Evolutionary conservation across 2,329 filamentous ascomycete genomes (phyloP).

Genomic region (Botrytis fragariae): DNA sequence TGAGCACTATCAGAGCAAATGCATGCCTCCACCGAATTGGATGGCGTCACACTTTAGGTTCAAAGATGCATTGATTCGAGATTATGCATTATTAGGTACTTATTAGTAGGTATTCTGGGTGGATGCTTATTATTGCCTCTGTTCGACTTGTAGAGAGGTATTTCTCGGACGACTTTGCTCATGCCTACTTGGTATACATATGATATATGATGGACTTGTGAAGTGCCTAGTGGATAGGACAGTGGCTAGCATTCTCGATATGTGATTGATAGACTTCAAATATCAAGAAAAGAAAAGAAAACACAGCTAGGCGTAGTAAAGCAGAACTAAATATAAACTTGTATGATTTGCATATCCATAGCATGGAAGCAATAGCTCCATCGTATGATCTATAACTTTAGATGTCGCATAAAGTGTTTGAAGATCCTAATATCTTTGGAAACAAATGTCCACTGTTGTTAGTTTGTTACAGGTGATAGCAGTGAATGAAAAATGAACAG

Average conservation of each 20-base stretch:
- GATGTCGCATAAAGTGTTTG: constrained; percentile 9
- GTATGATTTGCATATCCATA: neutral
- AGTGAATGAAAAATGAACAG: neutral
- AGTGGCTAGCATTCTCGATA: neutral
- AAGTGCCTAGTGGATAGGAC: no score
- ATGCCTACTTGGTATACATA: neutral
- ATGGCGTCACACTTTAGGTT: neutral
- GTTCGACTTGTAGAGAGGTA: neutral
- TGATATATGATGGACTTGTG: neutral
- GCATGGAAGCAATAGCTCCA: neutral
- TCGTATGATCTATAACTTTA: neutral
- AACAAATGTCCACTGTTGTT: neutral
- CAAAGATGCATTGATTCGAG: neutral
- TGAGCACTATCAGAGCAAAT: neutral
- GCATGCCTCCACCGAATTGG: neutral
- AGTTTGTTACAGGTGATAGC: neutral
- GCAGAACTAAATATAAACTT: neutral
- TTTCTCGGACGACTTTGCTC: neutral
- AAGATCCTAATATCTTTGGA: neutral
- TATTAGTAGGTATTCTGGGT: neutral
- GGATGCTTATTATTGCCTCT: neutral
- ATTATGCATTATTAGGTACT: neutral
- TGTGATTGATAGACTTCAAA: neutral
- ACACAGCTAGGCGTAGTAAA: no score
- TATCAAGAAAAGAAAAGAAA: neutral